Evolutionary conservation across 2,329 filamentous ascomycete genomes (phyloP), one percentile per base, ranked within the genome.

Genomic region (Hypoxylon sp.): DNA sequence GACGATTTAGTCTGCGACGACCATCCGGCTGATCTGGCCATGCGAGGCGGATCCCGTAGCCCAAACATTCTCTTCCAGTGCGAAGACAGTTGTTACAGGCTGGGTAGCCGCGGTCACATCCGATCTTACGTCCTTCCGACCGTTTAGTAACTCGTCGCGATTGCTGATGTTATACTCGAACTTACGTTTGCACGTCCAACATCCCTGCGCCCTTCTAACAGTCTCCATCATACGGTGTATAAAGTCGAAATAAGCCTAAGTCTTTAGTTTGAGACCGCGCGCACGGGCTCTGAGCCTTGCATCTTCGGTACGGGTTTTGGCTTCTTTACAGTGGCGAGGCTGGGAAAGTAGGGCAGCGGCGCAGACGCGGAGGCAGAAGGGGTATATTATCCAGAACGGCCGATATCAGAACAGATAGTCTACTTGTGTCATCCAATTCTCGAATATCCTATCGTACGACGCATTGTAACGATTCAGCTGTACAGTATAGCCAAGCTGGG

Each of bases 1-100:
- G 68, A 46, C 68, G 74, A 57, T 50, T 73, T 51, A 71, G 61
- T 67, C 75, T 70, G 45, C 81, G 78, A 41, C 82, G 75, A 8
- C 82, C 81, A 64, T 84, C 81, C n/a, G 77, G 75, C 57, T 79
- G 79, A 65, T 83, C 82, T 7, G 82, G 81, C 82, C 82, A 84
- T 5, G 79, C 76, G 3, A 84, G 78, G 41, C 81, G 81, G 39
- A 83, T 72, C 3, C 78, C 80, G 66, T 84, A 84, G 43, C 82
- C 81, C 57, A 79, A 63, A 69, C 82, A 84, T 62, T 74, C 60
- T 63, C 82, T 77, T 16, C 78, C 77, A 1, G 81, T 80, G 21
- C 79, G 76, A 12, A 74, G 73, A 67, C 82, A 84, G 69, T 83
- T 83, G 48, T 78, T 74, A 73, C 82, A 84, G 21, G 71, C 68